Evolutionary conservation across 208 protist species (phyloP).

Genomic region (Trypanosoma rangeli): DNA sequence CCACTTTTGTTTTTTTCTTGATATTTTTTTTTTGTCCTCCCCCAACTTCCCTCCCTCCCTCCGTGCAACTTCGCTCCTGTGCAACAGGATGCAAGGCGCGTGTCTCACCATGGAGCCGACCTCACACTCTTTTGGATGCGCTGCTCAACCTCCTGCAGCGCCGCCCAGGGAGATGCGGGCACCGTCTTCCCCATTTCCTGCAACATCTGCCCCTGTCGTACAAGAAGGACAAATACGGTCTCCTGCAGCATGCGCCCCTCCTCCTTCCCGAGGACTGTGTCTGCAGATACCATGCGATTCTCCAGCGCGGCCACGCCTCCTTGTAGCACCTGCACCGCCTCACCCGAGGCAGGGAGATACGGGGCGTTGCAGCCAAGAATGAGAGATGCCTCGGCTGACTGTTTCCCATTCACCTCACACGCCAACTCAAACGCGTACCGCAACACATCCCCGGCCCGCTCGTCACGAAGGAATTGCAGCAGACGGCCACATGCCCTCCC

Average conservation of each 20-base stretch:
- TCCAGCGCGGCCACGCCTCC: slow-evolving; percentile 41
- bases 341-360: slow-evolving; percentile 46
- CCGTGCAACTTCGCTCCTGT: not conserved
- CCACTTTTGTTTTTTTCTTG: not conserved
- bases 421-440: slow-evolving; percentile 41
- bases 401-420: slow-evolving; percentile 42
- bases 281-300: slow-evolving; percentile 43
- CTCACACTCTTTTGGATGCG: not conserved
- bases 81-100: not conserved
- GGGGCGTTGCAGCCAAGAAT: slow-evolving; percentile 72
- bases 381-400: slow-evolving; percentile 61
- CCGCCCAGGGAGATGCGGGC: slow-evolving; percentile 38
- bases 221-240: slow-evolving; percentile 71
- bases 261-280: slow-evolving; percentile 62
- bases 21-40: not conserved
- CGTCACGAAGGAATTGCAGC: slow-evolving; percentile 70
- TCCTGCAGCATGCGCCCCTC: slow-evolving; percentile 79
- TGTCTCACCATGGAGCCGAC: not conserved
- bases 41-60: not conserved
- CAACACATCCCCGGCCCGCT: slow-evolving; percentile 51
- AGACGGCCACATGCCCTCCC: slow-evolving; percentile 72
- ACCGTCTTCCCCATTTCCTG: slow-evolving; percentile 48
- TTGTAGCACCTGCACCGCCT: slow-evolving; percentile 32
- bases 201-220: slow-evolving; percentile 73
- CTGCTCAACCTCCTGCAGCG: slow-evolving; percentile 30